Percentiles rank a stretch among this genome's conserved stretches.
These are phyloP conservation scores for Acidiella bohemica DNA, from an alignment of 495 filamentous ascomycete genomes.

Conservation along the genomic window DNA sequence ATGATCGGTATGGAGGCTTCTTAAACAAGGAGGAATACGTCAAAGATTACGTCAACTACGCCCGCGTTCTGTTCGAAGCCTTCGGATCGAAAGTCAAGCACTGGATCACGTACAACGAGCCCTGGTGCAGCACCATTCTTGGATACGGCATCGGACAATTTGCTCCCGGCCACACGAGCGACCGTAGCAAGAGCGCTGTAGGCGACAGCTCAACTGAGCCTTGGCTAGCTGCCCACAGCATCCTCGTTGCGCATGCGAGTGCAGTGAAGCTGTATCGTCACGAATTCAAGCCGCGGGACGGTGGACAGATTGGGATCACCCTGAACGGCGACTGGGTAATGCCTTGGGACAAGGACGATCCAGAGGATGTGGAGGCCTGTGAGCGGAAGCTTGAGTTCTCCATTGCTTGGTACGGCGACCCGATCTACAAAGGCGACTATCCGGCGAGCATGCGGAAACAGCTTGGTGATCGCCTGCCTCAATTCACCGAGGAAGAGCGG, in stretches of 20 bases:
- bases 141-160: constrained; percentile 21
- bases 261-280: constrained; percentile 55
- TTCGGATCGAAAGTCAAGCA: constrained; percentile 23
- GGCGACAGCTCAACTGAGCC: constrained; percentile 45
- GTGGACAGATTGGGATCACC: constrained; percentile 28
- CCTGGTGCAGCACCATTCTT: constrained; percentile 22
- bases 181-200: constrained; percentile 26
- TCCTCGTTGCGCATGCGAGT: constrained; percentile 31
- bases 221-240: constrained; percentile 27
- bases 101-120: constrained; percentile 35
- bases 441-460: constrained; percentile 21
- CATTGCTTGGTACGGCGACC: constrained; percentile 34
- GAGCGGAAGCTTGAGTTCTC: constrained; percentile 58
- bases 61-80: constrained; percentile 22
- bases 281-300: constrained; percentile 43
- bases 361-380: constrained; percentile 44
- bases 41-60: constrained; percentile 22
- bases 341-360: constrained; percentile 27
- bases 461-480: constrained; percentile 21
- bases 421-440: constrained; percentile 27
- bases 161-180: constrained; percentile 25
- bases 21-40: constrained; percentile 17
- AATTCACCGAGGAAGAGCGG: constrained; percentile 22
- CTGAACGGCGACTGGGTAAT: constrained; percentile 30
- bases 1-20: constrained; percentile 27